Percentiles rank a stretch among this genome's conserved stretches.
These are phyloP conservation scores for Phoma sp. DNA, from an alignment of 2,329 filamentous ascomycete species.

Conservation along the genomic window DNA sequence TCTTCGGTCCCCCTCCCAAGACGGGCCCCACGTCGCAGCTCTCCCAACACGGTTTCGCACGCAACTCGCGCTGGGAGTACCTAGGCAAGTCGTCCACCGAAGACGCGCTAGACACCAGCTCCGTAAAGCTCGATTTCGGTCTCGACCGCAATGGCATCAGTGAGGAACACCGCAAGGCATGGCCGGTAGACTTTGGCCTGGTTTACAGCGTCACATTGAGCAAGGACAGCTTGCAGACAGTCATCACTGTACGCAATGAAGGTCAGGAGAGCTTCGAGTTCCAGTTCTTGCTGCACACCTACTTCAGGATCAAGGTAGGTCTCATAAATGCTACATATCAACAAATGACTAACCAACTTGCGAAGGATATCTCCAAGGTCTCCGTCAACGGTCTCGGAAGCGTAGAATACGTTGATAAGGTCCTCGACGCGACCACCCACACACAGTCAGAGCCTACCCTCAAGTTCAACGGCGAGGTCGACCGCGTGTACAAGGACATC, in stretches of 20 bases:
- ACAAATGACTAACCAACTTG: background rate
- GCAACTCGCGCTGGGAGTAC: constrained; percentile 90
- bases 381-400: constrained; percentile 77
- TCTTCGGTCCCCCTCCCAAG: constrained; percentile 80
- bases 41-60: constrained; percentile 93
- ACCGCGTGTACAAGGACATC: constrained; percentile 80
- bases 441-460: constrained; percentile 71
- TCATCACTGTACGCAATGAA: constrained; percentile 87
- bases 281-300: constrained; percentile 90
- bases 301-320: constrained; percentile 78
- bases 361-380: constrained; percentile 78
- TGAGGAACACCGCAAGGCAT: constrained; percentile 71
- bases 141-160: constrained; percentile 76
- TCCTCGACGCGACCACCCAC: constrained; percentile 66
- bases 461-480: constrained; percentile 77
- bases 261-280: constrained; percentile 84
- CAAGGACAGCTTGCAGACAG: constrained; percentile 76
- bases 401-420: constrained; percentile 83
- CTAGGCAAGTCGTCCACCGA: constrained; percentile 84
- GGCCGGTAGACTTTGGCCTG: constrained; percentile 87
- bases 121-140: constrained; percentile 95
- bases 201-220: constrained; percentile 92
- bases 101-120: constrained; percentile 55
- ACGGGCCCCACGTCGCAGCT: constrained; percentile 79
- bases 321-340: too few species aligned